Evolutionary conservation across 305 asterid genomes (phyloP).

Genomic region (Rubia peregrina): DNA sequence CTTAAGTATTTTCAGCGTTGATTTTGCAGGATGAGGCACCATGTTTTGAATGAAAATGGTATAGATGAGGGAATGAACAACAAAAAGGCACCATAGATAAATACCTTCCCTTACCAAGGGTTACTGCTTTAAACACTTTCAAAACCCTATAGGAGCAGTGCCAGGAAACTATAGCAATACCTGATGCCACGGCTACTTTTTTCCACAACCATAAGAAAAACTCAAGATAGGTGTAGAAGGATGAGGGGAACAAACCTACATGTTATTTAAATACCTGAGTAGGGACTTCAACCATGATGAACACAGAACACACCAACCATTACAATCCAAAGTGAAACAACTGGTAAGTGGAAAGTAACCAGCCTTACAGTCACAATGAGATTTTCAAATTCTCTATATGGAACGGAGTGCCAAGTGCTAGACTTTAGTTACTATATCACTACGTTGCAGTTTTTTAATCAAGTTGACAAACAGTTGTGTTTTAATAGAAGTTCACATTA

Average conservation of each 20-base stretch:
- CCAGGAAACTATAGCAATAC: slow-evolving; percentile 46
- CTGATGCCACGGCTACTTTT: slow-evolving; percentile 27
- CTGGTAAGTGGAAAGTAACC: slow-evolving; percentile 14
- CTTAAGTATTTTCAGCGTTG: slow-evolving; percentile 48
- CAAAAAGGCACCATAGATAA: slow-evolving; percentile 17
- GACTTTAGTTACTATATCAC: slow-evolving; percentile 6
- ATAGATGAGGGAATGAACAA: slow-evolving; percentile 22
- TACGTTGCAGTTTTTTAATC: neutral
- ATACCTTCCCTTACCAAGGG: slow-evolving; percentile 35
- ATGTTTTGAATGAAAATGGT: slow-evolving; percentile 36
- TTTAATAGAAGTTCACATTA: neutral
- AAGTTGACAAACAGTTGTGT: neutral
- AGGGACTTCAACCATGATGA: slow-evolving; percentile 29
- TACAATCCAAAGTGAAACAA: slow-evolving; percentile 20
- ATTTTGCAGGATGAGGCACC: slow-evolving; percentile 43
- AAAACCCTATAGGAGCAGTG: slow-evolving; percentile 32
- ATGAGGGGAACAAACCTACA: slow-evolving; percentile 35
- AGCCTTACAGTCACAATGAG: slow-evolving; percentile 11
- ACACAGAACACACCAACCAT: slow-evolving; percentile 24
- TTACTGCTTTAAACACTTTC: slow-evolving; percentile 24
- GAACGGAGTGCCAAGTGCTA: neutral
- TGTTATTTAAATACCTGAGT: slow-evolving; percentile 43
- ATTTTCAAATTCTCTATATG: slow-evolving; percentile 6
- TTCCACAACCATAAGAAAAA: slow-evolving; percentile 27
- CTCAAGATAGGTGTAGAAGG: slow-evolving; percentile 30